Percentiles rank a stretch among this genome's conserved stretches.
These are phyloP conservation scores for Penicillium tannophilum DNA, from an alignment of 495 filamentous ascomycete genomes.

Conservation along the genomic window DNA sequence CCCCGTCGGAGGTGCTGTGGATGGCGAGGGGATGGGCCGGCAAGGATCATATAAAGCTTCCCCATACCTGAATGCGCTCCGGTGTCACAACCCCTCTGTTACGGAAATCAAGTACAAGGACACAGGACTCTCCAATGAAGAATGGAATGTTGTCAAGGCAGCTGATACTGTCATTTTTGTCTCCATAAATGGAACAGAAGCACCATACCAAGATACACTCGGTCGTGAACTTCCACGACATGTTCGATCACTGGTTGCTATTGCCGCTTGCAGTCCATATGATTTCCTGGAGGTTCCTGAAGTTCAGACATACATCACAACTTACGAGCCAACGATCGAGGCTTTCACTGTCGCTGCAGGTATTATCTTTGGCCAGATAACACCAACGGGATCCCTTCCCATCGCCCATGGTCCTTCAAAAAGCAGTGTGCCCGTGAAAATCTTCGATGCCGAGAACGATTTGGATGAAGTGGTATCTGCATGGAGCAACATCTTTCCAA, in stretches of 20 bases:
- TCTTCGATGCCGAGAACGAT: constrained; percentile 30
- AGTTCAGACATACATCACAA: constrained; percentile 48
- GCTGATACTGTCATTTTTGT: constrained; percentile 46
- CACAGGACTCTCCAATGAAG: constrained; percentile 28
- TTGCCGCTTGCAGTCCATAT: constrained; percentile 52
- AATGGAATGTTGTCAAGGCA: constrained; percentile 33
- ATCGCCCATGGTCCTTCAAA: constrained; percentile 27
- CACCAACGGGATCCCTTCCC: constrained; percentile 40
- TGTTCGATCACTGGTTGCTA: constrained; percentile 33
- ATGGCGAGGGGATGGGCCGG: constrained; percentile 43
- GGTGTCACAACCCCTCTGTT: constrained; percentile 22
- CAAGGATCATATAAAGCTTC: constrained; percentile 36
- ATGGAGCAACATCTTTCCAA: constrained; percentile 47
- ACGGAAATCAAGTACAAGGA: constrained; percentile 39
- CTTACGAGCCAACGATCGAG: constrained; percentile 52
- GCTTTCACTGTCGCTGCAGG: constrained; percentile 45
- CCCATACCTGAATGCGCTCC: constrained; percentile 39
- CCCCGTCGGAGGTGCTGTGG: constrained; percentile 47
- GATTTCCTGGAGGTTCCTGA: constrained; percentile 46
- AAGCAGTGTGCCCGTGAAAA: constrained; percentile 21
- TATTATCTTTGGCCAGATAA: constrained; percentile 42
- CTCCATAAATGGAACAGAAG: constrained; percentile 47
- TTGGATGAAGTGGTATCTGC: constrained; percentile 31
- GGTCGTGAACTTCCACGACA: constrained; percentile 37
- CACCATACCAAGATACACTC: constrained; percentile 40